Base-by-base conservation (phyloP, 1,284 basidiomycete genomes). In the Cutaneotrichosporon arboriforme region DNA sequence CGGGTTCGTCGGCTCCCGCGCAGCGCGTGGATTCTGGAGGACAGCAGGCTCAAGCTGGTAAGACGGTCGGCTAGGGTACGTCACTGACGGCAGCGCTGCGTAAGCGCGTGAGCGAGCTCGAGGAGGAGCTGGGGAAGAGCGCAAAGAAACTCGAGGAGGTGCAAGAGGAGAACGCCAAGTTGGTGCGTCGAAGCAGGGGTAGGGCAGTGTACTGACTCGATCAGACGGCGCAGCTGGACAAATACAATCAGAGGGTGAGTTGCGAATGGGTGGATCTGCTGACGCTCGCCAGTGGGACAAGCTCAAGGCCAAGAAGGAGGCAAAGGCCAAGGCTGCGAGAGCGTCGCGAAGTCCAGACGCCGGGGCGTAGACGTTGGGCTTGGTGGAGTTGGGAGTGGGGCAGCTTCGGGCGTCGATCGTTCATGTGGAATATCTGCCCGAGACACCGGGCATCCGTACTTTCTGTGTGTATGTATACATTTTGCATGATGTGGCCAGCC, bases 271-370 rank as follows among this genome's bases (percentile, higher is more conserved):
- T 35, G 20, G 45, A 31, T 31, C 3, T n/a, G 26, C 49, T 37
- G 33, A 39, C 34, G 20, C 15, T 68, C 10, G 5, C 26, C 80
- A 87, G 54, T 91, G 89, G 85, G 87, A 90, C 64, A 89, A 88
- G 69, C 77, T 93, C 58, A 92, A 92, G 69, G 83, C 84, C 54
- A 91, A 91, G 77, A 88, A 88, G 70, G 86, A 88, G 67, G 86
- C 85, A 13, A 54, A 58, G 31, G 46, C 45, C 9, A 39, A 40
- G 45, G 51, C 45, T 31, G 26, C 26, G 26, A 31, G 26, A 31
- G 10, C 26, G 26, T 31, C 26, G 5, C 26, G 26, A 31, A 31
- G 26, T 31, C 26, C 26, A 31, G 26, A 31, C 7, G 26, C 26
- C 7, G 26, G 26, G 5, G 26, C 26, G 26, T 31, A 31, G 26